phyloP scores from a whole-genome alignment of 257 asterid genomes.

The Fraxinus cuspidata region DNA sequence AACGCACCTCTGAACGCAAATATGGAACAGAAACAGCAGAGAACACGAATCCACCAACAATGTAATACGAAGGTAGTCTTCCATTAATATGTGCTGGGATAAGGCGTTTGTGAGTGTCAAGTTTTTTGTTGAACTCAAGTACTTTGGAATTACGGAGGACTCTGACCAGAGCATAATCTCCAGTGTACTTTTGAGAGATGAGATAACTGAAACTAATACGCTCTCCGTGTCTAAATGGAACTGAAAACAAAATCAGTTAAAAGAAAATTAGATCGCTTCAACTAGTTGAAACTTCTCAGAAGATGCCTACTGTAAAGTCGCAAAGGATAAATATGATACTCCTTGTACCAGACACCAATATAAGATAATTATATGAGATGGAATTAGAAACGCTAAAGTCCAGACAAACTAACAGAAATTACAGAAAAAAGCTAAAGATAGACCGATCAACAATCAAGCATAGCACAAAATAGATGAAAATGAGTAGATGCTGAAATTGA shows the following conservation, averaged over 20 bases:
- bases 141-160: conserved; percentile 71
- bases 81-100: conserved; percentile 94
- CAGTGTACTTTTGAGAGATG: conserved; percentile 84
- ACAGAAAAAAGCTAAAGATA: not conserved
- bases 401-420: not conserved
- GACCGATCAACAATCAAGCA: not conserved
- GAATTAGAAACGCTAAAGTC: not conserved
- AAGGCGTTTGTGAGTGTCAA: conserved; percentile 65
- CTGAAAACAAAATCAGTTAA: conserved; percentile 42
- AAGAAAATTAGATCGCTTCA: not conserved
- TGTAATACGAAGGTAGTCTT: conserved; percentile 85
- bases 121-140: conserved; percentile 60
- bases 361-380: no score
- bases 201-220: conserved; percentile 95
- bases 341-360: not conserved
- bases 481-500: not conserved
- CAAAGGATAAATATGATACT: not conserved
- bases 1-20: conserved; percentile 87
- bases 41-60: conserved; percentile 87
- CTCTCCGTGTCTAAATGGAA: conserved; percentile 97
- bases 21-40: conserved; percentile 89
- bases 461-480: not conserved
- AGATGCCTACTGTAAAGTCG: not conserved
- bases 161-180: conserved; percentile 68
- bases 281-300: not conserved